Evolutionary conservation across 2,329 filamentous ascomycete species (phyloP), one percentile per base, ranked within the genome.

Genomic region (Fusarium bulbicola): DNA sequence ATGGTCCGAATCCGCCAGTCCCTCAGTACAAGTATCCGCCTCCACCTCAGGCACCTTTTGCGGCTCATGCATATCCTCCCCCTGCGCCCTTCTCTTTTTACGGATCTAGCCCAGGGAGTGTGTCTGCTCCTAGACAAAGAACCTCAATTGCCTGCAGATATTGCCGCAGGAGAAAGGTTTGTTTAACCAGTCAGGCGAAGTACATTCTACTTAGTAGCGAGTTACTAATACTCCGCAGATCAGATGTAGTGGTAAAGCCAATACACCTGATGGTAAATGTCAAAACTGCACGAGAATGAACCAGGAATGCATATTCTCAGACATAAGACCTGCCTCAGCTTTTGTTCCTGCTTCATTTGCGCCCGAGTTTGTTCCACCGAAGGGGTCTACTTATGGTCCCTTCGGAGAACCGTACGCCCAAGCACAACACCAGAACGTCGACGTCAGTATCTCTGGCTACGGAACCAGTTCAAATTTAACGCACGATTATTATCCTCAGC

Each of bases 381-480:
- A 1, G 21, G 7, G 7, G 6, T 1, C 1, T 14, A 12, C 8
- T n/a, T 15, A 47, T 11, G 18, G 46, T 30, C 3, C 20, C 7
- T 16, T 15, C 4, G n/a, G n/a, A 18, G 10, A 18, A 18, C 6
- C 3, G 3, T 1, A 5, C 15, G 10, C 4, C 16, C 42, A 26
- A 18, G 11, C n/a, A 45, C 15, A 8, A 18, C 2, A 26, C 7
- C 24, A 46, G 18, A 5, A 21, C 5, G 2, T 6, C 5, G 43
- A 46, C 1, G 18, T 10, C 43, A 18, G 3, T 12, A 13, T 6
- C n/a, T 46, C 18, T 46, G 5, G 10, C 3, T 15, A 46, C 16
- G 8, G 18, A 28, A 0, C 18, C 18, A 5, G 2, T 0, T 8
- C 12, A 20, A 21, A 7, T 20, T 9, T 3, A 1, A 4, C 18